phyloP scores from a whole-genome alignment of 2,329 filamentous ascomycete genomes.

The Reticulascus tulasneorum region DNA sequence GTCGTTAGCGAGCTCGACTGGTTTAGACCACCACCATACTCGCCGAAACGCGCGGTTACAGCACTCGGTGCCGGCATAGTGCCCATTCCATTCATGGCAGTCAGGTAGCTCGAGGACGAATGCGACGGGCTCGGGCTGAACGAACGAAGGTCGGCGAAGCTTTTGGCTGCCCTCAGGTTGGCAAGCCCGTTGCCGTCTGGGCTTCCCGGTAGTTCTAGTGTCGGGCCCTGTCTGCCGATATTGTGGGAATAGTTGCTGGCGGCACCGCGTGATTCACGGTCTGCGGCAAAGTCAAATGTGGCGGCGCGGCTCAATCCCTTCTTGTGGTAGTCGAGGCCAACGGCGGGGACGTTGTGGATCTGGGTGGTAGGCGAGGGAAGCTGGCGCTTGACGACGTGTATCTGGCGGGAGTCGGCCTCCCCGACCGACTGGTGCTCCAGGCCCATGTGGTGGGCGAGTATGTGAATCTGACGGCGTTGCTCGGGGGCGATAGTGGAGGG shows the following conservation, averaged over 20 bases:
- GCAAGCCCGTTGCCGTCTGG: conserved; percentile 59
- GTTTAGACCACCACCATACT: conserved; percentile 37
- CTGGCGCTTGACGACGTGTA: conserved; percentile 77
- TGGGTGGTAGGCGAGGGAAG: conserved; percentile 48
- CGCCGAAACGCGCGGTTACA: conserved; percentile 37
- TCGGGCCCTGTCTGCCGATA: conserved; percentile 76
- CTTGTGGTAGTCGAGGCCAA: conserved; percentile 71
- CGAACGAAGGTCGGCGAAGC: conserved; percentile 90
- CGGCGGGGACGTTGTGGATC: conserved; percentile 56
- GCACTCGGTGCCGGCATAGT: conserved; percentile 40
- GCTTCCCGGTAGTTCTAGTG: conserved; percentile 84
- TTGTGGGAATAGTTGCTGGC: conserved; percentile 66
- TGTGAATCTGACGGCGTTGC: conserved; percentile 87
- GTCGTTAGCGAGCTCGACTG: conserved; percentile 30
- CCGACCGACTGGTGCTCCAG: conserved; percentile 89
- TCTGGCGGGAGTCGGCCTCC: conserved; percentile 79
- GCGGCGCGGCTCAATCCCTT: conserved; percentile 87
- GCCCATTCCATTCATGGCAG: conserved; percentile 53
- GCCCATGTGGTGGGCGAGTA: conserved; percentile 90
- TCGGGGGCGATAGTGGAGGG: conserved; percentile 74
- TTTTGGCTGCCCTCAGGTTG: conserved; percentile 87
- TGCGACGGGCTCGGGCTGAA: conserved; percentile 92
- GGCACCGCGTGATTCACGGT: conserved; percentile 63
- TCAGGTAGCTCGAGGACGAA: conserved; percentile 77
- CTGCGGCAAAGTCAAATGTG: conserved; percentile 93